Conservation (phyloP, 768 basidiomycete species). For the Phlegmacium glaucopus region DNA sequence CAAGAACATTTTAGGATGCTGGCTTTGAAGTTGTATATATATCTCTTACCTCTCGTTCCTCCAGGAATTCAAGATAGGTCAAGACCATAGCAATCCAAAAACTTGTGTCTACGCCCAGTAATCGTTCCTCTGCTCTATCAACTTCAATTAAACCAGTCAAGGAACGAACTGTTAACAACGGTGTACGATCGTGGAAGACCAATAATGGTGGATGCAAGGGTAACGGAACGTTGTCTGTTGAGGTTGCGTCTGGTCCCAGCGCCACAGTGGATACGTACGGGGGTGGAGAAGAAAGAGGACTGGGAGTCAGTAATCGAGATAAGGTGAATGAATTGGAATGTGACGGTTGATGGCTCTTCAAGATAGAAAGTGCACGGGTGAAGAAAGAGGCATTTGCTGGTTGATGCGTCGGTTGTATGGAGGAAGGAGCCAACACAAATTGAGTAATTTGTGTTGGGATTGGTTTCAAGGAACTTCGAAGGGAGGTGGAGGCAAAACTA, state of each 20-base stretch:
- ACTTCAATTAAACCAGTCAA: constrained; percentile 64
- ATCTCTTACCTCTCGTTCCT: constrained; percentile 67
- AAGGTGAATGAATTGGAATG: constrained; percentile 64
- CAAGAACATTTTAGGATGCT: not conserved
- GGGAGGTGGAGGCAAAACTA: constrained; percentile 12
- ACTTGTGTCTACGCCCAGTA: constrained; percentile 67
- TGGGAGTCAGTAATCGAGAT: constrained; percentile 28
- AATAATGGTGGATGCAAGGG: constrained; percentile 40
- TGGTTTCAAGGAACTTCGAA: constrained; percentile 18
- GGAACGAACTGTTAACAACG: constrained; percentile 55
- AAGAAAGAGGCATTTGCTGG: constrained; percentile 39
- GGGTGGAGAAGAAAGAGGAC: constrained; percentile 30
- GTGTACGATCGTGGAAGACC: constrained; percentile 70
- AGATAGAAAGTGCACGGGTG: constrained; percentile 44
- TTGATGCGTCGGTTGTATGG: constrained; percentile 32
- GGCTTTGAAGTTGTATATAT: not conserved
- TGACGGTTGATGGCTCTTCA: constrained; percentile 49
- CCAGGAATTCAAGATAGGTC: constrained; percentile 74
- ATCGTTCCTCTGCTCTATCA: constrained; percentile 48
- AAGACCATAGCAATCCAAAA: constrained; percentile 78
- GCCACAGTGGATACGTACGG: constrained; percentile 29
- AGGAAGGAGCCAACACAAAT: constrained; percentile 40
- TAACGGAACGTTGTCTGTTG: constrained; percentile 8
- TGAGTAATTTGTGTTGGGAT: constrained; percentile 40
- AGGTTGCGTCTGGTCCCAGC: constrained; percentile 4